Base-by-base conservation (phyloP, 2,329 filamentous ascomycete genomes). In the Paraphaeosphaeria minitans region DNA sequence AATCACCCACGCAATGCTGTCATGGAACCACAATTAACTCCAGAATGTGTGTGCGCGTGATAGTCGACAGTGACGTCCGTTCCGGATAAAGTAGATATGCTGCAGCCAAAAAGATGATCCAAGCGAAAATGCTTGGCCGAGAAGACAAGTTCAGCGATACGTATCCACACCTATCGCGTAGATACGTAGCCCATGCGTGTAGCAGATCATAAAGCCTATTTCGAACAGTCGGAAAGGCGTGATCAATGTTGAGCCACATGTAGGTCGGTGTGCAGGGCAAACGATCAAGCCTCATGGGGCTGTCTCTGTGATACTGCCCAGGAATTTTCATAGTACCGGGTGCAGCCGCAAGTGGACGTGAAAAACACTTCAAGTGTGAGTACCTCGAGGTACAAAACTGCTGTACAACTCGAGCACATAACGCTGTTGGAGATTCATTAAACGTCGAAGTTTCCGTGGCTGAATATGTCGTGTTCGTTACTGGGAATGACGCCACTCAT, bases 401-500 rank as follows among this genome's bases (percentile, higher is more conserved):
- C 49, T 56, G 57, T 54, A 39, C 55, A 58, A 45, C 58, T 53
- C 55, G 39, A 47, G 45, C 37, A 29, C 39, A 46, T 45, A 56
- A 35, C 37, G 45, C 58, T 47, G 47, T 24, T n/a, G 53, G 46
- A 10, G 46, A 35, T 21, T 21, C 59, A 63, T 69, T 70, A 77
- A 52, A 75, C 73, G 58, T 77, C 74, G 59, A 77, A 75, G 51
- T 75, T 72, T 57, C 72, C 73, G 53, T 76, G 69, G 71, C 79
- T 80, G 76, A 84, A 83, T 55, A 84, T 79, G 12, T 81, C 80
- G 55, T 78, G 72, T n/a, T 79, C 70, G 67, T 78, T 71, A 66
- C 75, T 78, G 31, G 75, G 74, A 59, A 82, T 75, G 55, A 84
- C 75, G 35, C 82, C 82, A 63, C 80, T 83, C 82, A 84, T 84